Conservation (phyloP, 768 basidiomycete species). For the Leccinum sublutescens region DNA sequence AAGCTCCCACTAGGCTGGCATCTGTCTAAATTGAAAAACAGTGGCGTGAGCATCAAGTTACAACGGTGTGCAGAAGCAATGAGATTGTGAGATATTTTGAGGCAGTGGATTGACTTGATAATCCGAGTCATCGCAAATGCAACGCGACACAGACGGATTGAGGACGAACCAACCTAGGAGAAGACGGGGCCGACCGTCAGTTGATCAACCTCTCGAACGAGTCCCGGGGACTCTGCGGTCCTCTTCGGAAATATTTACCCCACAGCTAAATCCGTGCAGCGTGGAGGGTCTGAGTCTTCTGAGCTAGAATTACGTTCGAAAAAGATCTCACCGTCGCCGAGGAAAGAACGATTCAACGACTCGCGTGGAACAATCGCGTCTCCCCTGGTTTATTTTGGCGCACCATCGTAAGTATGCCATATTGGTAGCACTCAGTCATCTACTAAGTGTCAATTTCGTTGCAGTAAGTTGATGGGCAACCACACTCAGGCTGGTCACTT, state of each 20-base stretch:
- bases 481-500: background rate
- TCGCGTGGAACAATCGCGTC: background rate
- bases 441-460: background rate
- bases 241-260: background rate
- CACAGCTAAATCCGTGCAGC: conserved; percentile 2
- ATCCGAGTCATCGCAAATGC: background rate
- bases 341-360: background rate
- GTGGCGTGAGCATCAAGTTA: background rate
- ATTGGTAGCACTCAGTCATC: background rate
- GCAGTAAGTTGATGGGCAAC: background rate
- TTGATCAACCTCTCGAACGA: background rate
- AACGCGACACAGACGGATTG: background rate
- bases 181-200: background rate
- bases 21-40: background rate
- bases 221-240: background rate
- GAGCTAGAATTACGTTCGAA: background rate
- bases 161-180: background rate
- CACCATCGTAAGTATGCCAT: background rate
- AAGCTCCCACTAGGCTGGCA: background rate
- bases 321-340: background rate
- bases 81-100: too few relatives aligned
- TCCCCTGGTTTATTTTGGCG: background rate
- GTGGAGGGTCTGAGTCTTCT: background rate
- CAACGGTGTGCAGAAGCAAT: too few relatives aligned
- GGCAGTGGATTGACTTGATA: background rate